Conservation (phyloP, 495 filamentous ascomycete genomes). For the Halenospora varia region DNA sequence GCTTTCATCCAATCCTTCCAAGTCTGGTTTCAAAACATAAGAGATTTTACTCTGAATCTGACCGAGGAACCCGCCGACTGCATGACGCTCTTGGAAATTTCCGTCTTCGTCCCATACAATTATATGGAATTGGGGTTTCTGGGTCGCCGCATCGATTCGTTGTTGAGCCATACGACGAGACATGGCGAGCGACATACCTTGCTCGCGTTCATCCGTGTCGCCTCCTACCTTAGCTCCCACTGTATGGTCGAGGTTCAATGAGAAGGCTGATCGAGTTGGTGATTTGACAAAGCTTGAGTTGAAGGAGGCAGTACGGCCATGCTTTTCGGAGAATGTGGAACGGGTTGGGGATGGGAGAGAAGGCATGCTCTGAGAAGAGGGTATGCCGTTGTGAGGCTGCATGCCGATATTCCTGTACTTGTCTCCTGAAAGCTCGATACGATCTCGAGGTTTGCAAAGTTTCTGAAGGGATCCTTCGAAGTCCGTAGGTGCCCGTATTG, state of each 20-base stretch:
- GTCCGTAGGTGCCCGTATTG: slow-evolving; percentile 69
- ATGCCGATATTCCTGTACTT: slow-evolving; percentile 33
- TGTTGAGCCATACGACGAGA: slow-evolving; percentile 53
- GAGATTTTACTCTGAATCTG: slow-evolving; percentile 46
- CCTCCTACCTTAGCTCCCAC: slow-evolving; percentile 11
- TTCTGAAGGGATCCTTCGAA: slow-evolving; percentile 68
- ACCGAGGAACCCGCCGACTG: slow-evolving; percentile 56
- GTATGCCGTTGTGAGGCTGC: neutral
- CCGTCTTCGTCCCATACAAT: slow-evolving; percentile 42
- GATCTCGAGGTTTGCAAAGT: slow-evolving; percentile 55
- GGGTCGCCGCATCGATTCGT: slow-evolving; percentile 51
- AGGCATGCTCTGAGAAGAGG: slow-evolving; percentile 2
- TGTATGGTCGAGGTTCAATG: slow-evolving; percentile 30
- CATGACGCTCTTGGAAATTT: slow-evolving; percentile 37
- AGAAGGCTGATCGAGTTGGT: slow-evolving; percentile 41
- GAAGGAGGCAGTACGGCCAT: neutral
- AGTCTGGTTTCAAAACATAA: slow-evolving; percentile 57
- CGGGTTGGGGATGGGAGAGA: slow-evolving; percentile 16
- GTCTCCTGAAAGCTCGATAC: slow-evolving; percentile 27
- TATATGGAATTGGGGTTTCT: slow-evolving; percentile 49
- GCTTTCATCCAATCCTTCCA: slow-evolving; percentile 52
- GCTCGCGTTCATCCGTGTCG: slow-evolving; percentile 20
- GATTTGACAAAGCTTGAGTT: slow-evolving; percentile 31
- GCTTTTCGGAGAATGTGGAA: slow-evolving; percentile 16
- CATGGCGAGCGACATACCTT: slow-evolving; percentile 40